Conservation (phyloP, 1,139 yeast species). For the Meyerozyma smithsonii region DNA sequence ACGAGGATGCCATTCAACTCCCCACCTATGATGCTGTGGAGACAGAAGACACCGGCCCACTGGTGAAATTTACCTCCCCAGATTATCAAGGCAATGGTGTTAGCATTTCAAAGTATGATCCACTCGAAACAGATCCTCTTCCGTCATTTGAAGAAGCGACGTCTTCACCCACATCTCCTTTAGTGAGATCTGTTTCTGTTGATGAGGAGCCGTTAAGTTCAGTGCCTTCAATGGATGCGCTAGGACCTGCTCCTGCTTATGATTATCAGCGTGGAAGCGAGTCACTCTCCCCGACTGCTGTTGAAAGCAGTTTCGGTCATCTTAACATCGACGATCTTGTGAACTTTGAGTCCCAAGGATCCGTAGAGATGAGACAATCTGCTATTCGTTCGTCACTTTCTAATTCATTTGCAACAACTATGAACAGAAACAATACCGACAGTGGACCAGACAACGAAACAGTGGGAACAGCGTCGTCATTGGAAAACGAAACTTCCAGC, state of each 20-base stretch:
- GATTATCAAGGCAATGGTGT: conserved; percentile 33
- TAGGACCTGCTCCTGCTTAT: conserved; percentile 37
- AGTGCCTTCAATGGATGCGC: conserved; percentile 27
- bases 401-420: conserved; percentile 19
- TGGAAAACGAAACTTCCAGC: not conserved
- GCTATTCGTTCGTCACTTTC: conserved; percentile 20
- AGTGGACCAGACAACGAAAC: not conserved
- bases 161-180: conserved; percentile 27
- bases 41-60: conserved; percentile 3
- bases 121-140: conserved; percentile 25
- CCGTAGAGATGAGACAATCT: conserved; percentile 11
- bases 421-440: not conserved
- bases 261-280: conserved; percentile 13
- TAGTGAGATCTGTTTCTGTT: conserved; percentile 31
- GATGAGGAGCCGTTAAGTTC: conserved; percentile 34
- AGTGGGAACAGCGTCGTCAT: not conserved
- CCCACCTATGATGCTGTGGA: conserved; percentile 55
- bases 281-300: not conserved
- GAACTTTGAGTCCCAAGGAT: conserved; percentile 2
- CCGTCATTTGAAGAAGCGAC: conserved; percentile 62
- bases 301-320: conserved; percentile 4
- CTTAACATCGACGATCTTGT: conserved; percentile 24
- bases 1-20: conserved; percentile 59
- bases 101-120: conserved; percentile 27
- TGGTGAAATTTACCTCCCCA: conserved; percentile 31